Base-by-base conservation (phyloP, 306 rosid species). In the Urtica urens region DNA sequence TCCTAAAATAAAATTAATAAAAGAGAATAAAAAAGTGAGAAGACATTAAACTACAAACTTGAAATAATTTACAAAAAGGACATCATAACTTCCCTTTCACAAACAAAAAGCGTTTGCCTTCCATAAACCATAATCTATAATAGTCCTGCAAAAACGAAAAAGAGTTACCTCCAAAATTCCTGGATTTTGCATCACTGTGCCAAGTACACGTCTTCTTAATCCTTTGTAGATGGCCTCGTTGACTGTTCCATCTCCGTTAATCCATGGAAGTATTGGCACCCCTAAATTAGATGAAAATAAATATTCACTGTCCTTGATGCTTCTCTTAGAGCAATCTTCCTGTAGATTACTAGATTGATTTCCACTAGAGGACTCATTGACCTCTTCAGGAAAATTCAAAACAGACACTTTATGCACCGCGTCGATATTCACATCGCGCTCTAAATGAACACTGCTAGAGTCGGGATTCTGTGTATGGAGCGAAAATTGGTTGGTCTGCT, bases 121-220 rank as follows among this genome's bases (percentile, higher is more conserved):
- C 15, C 3, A 2, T 33, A 10, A 30, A 19, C 24, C 25, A 18
- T 22, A 39, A n/a, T 46, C 21, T 3, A 52, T 28, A 39, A 48
- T 26, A 22, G 48, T n/a, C n/a, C n/a, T 64, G 39, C 46, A 39
- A 47, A 31, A 55, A 23, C 34, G 45, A 17, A 20, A 33, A 64
- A 35, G 40, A 34, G 53, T 27, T 78, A 90, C 99, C 99, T 81
- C 85, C 62, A 81, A 57, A 46, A 81, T 85, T 64, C 94, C 99
- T 13, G 99, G 95, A 72, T 72, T 85, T 72, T 85, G 99, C 99
- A 90, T 81, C 62, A 85, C 94, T 66, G 79, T 71, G 63, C 95
- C 99, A 66, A 85, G 79, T 56, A 85, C 66, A 53, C 77, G 87
- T 22, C 94, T 73, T 55, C 55, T 64, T 16, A 90, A 81, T 62